Evolutionary conservation across 768 basidiomycete species (phyloP).

Genomic region (Suillus tomentosus): DNA sequence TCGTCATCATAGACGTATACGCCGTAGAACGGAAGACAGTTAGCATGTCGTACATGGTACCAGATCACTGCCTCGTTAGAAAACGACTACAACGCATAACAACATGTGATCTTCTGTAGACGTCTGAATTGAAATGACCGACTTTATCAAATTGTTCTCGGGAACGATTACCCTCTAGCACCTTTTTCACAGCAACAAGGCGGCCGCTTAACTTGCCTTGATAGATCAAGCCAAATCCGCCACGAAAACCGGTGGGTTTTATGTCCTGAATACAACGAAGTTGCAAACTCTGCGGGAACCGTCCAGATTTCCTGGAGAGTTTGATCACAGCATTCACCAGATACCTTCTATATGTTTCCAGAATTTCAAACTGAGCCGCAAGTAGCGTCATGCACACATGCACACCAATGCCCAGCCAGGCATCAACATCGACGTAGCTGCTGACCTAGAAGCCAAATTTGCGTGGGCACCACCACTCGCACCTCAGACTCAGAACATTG

Average conservation of each 20-base stretch:
- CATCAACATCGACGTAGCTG: too few species aligned
- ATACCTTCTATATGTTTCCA: conserved; percentile 21
- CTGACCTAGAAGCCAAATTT: too few species aligned
- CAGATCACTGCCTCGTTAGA: conserved; percentile 37
- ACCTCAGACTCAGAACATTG: too few species aligned
- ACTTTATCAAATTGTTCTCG: conserved; percentile 23
- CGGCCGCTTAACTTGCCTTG: conserved; percentile 22
- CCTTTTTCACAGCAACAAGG: conserved; percentile 32
- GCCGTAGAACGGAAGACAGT: conserved; percentile 40
- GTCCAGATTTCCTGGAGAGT: conserved; percentile 22
- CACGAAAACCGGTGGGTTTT: conserved; percentile 13
- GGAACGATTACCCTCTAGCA: neutral
- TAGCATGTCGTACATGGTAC: conserved; percentile 35
- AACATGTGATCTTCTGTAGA: neutral
- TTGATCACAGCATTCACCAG: conserved; percentile 22
- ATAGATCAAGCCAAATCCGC: conserved; percentile 27
- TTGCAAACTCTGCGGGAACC: conserved; percentile 20
- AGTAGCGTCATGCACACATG: conserved; percentile 7
- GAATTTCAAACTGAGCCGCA: conserved; percentile 18
- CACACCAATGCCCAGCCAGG: too few species aligned
- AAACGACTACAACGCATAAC: conserved; percentile 20
- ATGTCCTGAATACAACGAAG: conserved; percentile 18
- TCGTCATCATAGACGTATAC: conserved; percentile 22
- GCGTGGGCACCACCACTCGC: too few species aligned
- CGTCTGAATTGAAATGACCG: neutral